A percentile compares a stretch with the other conserved stretches of the same genome.
Evolutionary conservation across 257 asterid species (phyloP).

Genomic region (Salvia hispanica): DNA sequence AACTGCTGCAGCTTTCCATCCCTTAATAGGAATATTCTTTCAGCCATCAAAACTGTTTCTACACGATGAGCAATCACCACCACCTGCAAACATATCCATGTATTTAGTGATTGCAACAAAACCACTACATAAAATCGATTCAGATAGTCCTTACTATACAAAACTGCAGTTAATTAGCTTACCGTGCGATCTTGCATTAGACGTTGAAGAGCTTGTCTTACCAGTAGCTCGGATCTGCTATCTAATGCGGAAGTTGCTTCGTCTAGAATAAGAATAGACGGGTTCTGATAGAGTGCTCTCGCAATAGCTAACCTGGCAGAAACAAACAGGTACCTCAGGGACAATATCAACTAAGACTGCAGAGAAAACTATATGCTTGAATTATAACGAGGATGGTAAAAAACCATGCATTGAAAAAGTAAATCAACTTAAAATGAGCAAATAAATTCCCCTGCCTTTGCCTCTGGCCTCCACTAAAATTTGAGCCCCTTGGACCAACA

Average conservation of each 20-base stretch:
- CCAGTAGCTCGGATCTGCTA: conserved; percentile 78
- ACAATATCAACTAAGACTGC: too few relatives aligned
- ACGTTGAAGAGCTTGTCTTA: conserved; percentile 82
- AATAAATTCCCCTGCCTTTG: conserved; percentile 56
- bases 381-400: not conserved
- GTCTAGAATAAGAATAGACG: conserved; percentile 86
- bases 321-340: not conserved
- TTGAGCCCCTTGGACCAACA: conserved; percentile 93
- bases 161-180: conserved; percentile 26
- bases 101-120: not conserved
- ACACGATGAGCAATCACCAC: conserved; percentile 82
- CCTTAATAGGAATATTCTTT: conserved; percentile 55
- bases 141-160: not conserved
- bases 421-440: not conserved
- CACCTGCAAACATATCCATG: conserved; percentile 49
- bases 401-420: not conserved
- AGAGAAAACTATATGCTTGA: not conserved
- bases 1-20: conserved; percentile 72
- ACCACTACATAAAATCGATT: not conserved
- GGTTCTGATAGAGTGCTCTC: conserved; percentile 85
- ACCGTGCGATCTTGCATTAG: conserved; percentile 87
- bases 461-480: conserved; percentile 90
- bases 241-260: conserved; percentile 98
- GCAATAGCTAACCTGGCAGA: conserved; percentile 83
- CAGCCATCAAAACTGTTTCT: conserved; percentile 86